Base-by-base conservation (phyloP, 805 yeast species). In the Nakazawaea siamensis region DNA sequence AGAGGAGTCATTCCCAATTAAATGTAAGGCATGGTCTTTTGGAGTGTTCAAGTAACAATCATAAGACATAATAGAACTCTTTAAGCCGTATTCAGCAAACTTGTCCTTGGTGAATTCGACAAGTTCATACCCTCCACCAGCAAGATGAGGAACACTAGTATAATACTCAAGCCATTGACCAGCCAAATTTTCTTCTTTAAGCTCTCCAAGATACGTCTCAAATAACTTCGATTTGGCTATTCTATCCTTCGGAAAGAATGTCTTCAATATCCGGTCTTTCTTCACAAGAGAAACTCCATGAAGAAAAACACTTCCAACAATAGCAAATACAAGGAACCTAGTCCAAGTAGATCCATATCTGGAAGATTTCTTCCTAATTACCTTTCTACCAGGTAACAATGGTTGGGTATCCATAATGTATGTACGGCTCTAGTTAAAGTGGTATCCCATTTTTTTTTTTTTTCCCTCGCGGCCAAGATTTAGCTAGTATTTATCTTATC, bases 21-120 rank as follows among this genome's bases (percentile, higher is more conserved):
- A 50, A 12, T 57, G 54, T 36, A 81, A 61, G 2, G 70, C 54
- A 49, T 71, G 73, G 30, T 68, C 73, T 1, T 65, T 53, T 2
- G 90, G 92, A 44, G 73, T 72, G 47, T 79, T 76, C 39, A 80
- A 55, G 43, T 68, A 77, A 13, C 75, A 68, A 37, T 79, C 73
- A 47, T 73, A 80, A 6, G 72, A 55, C 42, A 72, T 83, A 33
- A 77, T 59, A 17, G 52, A 54, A 5, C 77, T 54, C 24, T 62
- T 55, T 38, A 79, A 55, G 1, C 90, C 90, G 46, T 62, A 80
- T 43, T 74, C 78, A 32, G 60, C 63, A 44, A 77, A 75, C 53
- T 73, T 71, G 12, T 57, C 59, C 19, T 61, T 59, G 2, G 88
- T 79, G 69, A 76, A 82, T 35, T 78, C 60, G 16, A 67, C 77